Conservation (phyloP, 1,284 basidiomycete genomes). For the Laetiporus sulphureus region DNA sequence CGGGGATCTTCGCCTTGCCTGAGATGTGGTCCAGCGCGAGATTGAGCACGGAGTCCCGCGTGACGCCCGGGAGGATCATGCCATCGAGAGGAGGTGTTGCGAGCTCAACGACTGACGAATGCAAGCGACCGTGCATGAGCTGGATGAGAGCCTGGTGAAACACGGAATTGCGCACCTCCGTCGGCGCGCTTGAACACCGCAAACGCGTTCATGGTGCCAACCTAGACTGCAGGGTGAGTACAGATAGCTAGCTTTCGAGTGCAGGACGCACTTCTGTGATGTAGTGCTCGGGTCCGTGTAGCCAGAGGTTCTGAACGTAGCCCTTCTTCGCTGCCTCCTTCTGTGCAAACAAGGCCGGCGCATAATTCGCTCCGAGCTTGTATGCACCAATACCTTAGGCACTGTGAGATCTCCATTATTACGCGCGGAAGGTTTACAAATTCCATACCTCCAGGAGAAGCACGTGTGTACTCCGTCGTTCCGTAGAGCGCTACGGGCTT, state of each 20-base stretch:
- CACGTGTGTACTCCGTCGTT: slow-evolving; percentile 87
- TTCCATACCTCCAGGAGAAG: slow-evolving; percentile 79
- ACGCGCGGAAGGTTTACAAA: background rate
- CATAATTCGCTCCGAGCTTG: slow-evolving; percentile 92
- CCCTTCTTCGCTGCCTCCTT: slow-evolving; percentile 78
- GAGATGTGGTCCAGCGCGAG: slow-evolving; percentile 76
- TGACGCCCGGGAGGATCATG: slow-evolving; percentile 95
- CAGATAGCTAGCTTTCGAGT: background rate
- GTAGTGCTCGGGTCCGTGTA: slow-evolving; percentile 82
- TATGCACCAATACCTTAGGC: slow-evolving; percentile 73
- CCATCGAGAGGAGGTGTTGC: slow-evolving; percentile 92
- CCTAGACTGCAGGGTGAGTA: no score
- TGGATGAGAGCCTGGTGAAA: no score
- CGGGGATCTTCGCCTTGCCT: slow-evolving; percentile 48
- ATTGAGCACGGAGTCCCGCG: slow-evolving; percentile 84
- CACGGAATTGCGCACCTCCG: slow-evolving; percentile 48
- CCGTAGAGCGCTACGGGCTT: slow-evolving; percentile 93
- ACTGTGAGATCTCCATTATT: no score
- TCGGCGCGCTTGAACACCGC: slow-evolving; percentile 75
- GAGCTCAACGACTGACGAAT: slow-evolving; percentile 57
- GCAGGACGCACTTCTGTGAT: slow-evolving; percentile 59
- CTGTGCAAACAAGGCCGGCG: slow-evolving; percentile 86
- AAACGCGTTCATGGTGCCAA: slow-evolving; percentile 97
- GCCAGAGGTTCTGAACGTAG: slow-evolving; percentile 94
- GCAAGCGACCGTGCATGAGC: no score